phyloP scores from a whole-genome alignment of 2,329 filamentous ascomycete species.

The Parascedosporium putredinis region DNA sequence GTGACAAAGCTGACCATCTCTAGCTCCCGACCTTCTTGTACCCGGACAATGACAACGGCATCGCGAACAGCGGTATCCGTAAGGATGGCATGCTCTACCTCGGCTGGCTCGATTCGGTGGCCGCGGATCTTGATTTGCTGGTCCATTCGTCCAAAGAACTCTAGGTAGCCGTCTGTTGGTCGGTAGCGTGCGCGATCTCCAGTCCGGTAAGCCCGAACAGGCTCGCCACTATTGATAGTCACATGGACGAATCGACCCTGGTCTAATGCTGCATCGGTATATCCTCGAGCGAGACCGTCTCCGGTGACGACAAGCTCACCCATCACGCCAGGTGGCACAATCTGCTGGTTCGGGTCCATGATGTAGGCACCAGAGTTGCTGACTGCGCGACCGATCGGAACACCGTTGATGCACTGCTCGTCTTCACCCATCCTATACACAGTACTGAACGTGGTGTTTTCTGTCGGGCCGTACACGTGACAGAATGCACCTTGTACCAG shows the following conservation, averaged over 20 bases:
- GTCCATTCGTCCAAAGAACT: slow-evolving; percentile 18
- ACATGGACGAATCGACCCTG: slow-evolving; percentile 10
- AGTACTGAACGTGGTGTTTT: not conserved
- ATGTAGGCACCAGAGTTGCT: slow-evolving; percentile 12
- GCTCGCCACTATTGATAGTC: slow-evolving; percentile 6
- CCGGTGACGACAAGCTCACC: slow-evolving; percentile 14
- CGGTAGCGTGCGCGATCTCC: slow-evolving; percentile 14
- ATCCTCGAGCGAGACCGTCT: slow-evolving; percentile 13
- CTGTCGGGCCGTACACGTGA: slow-evolving; percentile 5
- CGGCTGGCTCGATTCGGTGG: slow-evolving; percentile 21
- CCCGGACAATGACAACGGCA: slow-evolving; percentile 3
- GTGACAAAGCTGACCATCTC: not conserved
- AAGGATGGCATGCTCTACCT: slow-evolving; percentile 18
- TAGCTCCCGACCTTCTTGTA: not conserved
- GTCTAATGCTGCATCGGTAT: slow-evolving; percentile 9
- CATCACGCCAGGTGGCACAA: slow-evolving; percentile 7
- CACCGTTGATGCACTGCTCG: slow-evolving; percentile 8
- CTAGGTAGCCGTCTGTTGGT: slow-evolving; percentile 13
- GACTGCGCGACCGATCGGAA: slow-evolving; percentile 12
- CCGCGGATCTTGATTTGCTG: slow-evolving; percentile 23
- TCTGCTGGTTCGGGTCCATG: slow-evolving; percentile 7
- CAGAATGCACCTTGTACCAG: not conserved
- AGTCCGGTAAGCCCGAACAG: slow-evolving; percentile 14
- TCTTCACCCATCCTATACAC: slow-evolving; percentile 1
- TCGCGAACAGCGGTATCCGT: not conserved